Evolutionary conservation across 2,329 filamentous ascomycete genomes (phyloP).

Genomic region (Ceratocystis diversiconidia): DNA sequence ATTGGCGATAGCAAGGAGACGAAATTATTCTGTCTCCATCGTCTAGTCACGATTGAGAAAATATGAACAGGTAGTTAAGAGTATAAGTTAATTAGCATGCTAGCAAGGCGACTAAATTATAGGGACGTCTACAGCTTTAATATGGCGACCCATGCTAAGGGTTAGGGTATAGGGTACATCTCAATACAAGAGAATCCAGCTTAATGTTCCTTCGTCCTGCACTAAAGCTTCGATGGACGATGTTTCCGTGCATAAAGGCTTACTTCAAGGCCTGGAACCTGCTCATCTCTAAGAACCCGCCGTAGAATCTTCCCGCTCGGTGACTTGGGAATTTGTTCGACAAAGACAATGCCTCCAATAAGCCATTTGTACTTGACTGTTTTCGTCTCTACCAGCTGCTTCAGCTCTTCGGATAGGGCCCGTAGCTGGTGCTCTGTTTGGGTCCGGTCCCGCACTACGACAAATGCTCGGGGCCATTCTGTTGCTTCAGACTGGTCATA

Average conservation of each 20-base stretch:
- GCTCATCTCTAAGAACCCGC: constrained; percentile 30
- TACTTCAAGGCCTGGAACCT: constrained; percentile 26
- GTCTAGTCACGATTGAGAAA: too few species aligned
- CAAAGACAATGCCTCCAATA: constrained; percentile 55
- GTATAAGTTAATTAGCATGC: background rate
- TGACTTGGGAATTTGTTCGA: constrained; percentile 58
- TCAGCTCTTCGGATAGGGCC: constrained; percentile 39
- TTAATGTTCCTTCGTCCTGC: background rate
- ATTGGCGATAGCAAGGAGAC: background rate
- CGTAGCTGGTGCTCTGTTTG: constrained; percentile 27
- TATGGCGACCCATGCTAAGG: background rate
- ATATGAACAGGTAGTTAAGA: too few species aligned
- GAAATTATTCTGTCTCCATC: too few species aligned
- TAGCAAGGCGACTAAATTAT: background rate
- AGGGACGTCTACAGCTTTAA: background rate
- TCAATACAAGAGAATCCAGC: background rate
- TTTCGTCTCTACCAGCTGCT: constrained; percentile 41
- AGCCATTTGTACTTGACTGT: constrained; percentile 53
- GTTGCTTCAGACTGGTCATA: constrained; percentile 41
- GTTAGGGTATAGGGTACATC: background rate
- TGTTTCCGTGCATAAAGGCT: constrained; percentile 24
- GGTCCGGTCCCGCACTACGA: constrained; percentile 30
- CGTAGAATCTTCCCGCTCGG: constrained; percentile 38
- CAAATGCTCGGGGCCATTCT: constrained; percentile 49
- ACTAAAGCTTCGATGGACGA: constrained; percentile 18